phyloP scores from a whole-genome alignment of 495 filamentous ascomycete genomes.

The Annulohypoxylon stygium region DNA sequence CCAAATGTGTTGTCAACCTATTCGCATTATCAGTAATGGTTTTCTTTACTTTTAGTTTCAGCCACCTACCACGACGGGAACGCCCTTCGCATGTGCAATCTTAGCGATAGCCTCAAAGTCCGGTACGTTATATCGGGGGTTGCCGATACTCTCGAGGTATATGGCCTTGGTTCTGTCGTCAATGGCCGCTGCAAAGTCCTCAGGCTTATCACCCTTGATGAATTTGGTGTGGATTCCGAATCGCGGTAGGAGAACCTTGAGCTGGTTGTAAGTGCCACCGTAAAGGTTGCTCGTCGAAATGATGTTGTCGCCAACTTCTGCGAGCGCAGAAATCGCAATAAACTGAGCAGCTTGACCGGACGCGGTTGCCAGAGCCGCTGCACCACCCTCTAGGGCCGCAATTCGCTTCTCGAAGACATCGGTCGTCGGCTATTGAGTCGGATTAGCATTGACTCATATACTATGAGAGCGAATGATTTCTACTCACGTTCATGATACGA shows the following conservation, averaged over 20 bases:
- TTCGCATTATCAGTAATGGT: slow-evolving; percentile 10
- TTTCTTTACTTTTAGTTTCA: background rate
- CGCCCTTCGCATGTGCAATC: slow-evolving; percentile 81
- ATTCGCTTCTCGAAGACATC: slow-evolving; percentile 99
- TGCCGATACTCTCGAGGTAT: slow-evolving; percentile 95
- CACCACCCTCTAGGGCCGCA: slow-evolving; percentile 93
- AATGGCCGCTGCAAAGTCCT: slow-evolving; percentile 85
- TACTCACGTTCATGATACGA: slow-evolving; percentile 88
- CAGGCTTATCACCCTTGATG: slow-evolving; percentile 83
- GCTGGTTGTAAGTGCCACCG: slow-evolving; percentile 97
- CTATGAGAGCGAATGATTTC: background rate
- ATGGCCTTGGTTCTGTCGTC: slow-evolving; percentile 98
- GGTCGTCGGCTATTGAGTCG: slow-evolving; percentile 78
- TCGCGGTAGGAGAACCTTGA: slow-evolving; percentile 91
- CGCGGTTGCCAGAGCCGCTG: slow-evolving; percentile 87
- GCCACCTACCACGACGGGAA: slow-evolving; percentile 82
- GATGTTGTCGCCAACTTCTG: slow-evolving; percentile 92
- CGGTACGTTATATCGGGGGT: slow-evolving; percentile 94
- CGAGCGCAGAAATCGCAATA: slow-evolving; percentile 87
- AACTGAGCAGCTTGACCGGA: slow-evolving; percentile 97
- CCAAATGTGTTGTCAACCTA: slow-evolving; percentile 98
- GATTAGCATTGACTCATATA: slow-evolving; percentile 9
- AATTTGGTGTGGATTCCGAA: slow-evolving; percentile 94
- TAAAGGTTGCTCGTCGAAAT: slow-evolving; percentile 93
- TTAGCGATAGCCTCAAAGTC: slow-evolving; percentile 88